phyloP scores from a whole-genome alignment of 768 basidiomycete genomes.

The Boletus reticuloceps region DNA sequence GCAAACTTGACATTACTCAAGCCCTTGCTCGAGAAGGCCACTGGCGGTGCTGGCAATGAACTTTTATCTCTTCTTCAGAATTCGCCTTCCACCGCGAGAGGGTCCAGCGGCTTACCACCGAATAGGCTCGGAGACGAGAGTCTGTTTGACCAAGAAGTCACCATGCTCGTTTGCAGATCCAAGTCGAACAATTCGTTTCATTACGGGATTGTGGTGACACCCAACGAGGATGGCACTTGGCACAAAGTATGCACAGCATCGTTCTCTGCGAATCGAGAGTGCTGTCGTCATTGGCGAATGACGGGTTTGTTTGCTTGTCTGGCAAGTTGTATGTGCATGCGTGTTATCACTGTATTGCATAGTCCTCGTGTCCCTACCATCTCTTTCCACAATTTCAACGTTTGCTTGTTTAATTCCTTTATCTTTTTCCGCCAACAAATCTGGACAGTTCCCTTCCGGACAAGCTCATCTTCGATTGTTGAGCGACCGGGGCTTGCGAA shows the following conservation, averaged over 20 bases:
- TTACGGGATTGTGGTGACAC: constrained; percentile 6
- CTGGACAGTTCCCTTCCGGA: too few relatives aligned
- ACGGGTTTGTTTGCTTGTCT: neutral
- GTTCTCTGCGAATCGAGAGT: constrained; percentile 1
- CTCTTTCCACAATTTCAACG: too few relatives aligned
- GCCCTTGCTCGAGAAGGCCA: neutral
- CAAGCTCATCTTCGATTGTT: too few relatives aligned
- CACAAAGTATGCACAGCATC: constrained; percentile 12
- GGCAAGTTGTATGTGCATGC: too few relatives aligned
- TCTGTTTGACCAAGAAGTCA: constrained; percentile 4
- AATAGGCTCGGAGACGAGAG: constrained; percentile 8
- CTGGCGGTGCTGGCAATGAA: neutral
- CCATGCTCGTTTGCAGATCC: constrained; percentile 7
- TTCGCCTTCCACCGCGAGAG: neutral
- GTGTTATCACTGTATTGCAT: too few relatives aligned
- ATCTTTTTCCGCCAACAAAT: too few relatives aligned
- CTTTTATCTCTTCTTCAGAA: neutral
- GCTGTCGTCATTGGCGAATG: constrained; percentile 4
- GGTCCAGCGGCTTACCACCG: neutral
- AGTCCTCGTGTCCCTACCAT: too few relatives aligned
- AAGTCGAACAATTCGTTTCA: constrained; percentile 4
- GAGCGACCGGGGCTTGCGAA: too few relatives aligned
- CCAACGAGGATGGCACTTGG: constrained; percentile 1
- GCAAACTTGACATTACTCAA: neutral
- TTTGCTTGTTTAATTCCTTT: too few relatives aligned